A percentile compares a stretch with the other conserved stretches of the same genome.
Conservation (phyloP, 2,329 filamentous ascomycete genomes). For the Nemania diffusa region DNA sequence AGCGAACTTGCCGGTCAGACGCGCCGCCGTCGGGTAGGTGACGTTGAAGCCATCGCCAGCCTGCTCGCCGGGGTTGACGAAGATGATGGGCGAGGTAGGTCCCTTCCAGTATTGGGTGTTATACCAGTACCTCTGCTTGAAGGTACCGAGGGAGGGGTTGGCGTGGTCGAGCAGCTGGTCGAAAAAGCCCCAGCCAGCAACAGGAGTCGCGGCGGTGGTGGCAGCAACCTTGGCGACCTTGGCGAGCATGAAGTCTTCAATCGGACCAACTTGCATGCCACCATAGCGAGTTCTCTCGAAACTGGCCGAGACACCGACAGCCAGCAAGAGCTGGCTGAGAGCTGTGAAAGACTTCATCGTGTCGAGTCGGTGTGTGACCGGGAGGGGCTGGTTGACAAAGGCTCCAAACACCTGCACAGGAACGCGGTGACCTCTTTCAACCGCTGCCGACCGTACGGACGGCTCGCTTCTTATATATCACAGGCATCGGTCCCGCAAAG, state of each 20-base stretch:
- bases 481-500: slow-evolving; percentile 21
- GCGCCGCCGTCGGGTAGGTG: slow-evolving; percentile 56
- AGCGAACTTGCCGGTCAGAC: slow-evolving; percentile 53
- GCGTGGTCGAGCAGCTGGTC: slow-evolving; percentile 56
- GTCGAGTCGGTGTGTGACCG: slow-evolving; percentile 26
- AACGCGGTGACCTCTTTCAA: slow-evolving; percentile 18
- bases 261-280: slow-evolving; percentile 47
- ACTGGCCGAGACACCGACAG: slow-evolving; percentile 42
- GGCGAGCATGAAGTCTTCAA: slow-evolving; percentile 40
- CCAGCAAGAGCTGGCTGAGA: slow-evolving; percentile 45
- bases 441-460: slow-evolving; percentile 16
- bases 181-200: slow-evolving; percentile 49
- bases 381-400: slow-evolving; percentile 9
- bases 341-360: slow-evolving; percentile 46
- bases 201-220: slow-evolving; percentile 13
- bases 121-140: slow-evolving; percentile 56
- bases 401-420: slow-evolving; percentile 28
- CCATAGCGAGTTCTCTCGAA: slow-evolving; percentile 40
- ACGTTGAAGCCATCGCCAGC: slow-evolving; percentile 50
- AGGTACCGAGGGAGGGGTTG: slow-evolving; percentile 54
- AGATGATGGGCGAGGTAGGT: slow-evolving; percentile 53
- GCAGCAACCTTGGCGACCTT: slow-evolving; percentile 1
- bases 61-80: slow-evolving; percentile 56
- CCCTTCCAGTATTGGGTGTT: slow-evolving; percentile 55
- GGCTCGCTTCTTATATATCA: slow-evolving; percentile 30